Percentiles rank a stretch among this genome's conserved stretches.
These are phyloP conservation scores for Patellifolia procumbens DNA, from an alignment of 179 eudicot genomes.

Conservation along the genomic window DNA sequence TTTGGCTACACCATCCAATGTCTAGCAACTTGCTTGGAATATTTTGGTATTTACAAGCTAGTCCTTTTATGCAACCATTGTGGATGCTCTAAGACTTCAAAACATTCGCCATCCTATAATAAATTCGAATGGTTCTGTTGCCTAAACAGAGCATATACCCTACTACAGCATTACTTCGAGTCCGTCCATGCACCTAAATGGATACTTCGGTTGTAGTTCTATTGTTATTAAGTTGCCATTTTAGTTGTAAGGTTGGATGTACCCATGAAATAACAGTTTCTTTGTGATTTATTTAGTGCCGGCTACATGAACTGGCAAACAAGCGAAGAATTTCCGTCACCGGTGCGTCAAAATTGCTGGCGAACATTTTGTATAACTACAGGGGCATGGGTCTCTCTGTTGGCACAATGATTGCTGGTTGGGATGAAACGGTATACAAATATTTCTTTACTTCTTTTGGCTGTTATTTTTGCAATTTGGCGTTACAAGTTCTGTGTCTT, in stretches of 20 bases:
- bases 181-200: not conserved
- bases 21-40: too few species aligned
- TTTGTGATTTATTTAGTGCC: conserved; percentile 50
- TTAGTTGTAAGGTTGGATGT: not conserved
- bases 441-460: not conserved
- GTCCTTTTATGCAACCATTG: too few species aligned
- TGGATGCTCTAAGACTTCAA: too few species aligned
- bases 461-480: not conserved
- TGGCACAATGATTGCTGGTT: conserved; percentile 99
- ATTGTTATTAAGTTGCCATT: not conserved
- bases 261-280: conserved; percentile 1
- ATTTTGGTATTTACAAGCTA: too few species aligned
- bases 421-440: conserved; percentile 86
- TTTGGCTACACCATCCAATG: too few species aligned
- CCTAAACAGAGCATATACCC: too few species aligned
- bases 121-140: not conserved
- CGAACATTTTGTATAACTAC: conserved; percentile 85
- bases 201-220: not conserved
- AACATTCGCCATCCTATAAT: too few species aligned
- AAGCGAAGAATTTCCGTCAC: conserved; percentile 96
- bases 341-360: conserved; percentile 94
- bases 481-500: not conserved
- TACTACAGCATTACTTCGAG: not conserved
- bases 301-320: conserved; percentile 92
- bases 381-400: conserved; percentile 99